Evolutionary conservation across 2,329 filamentous ascomycete genomes (phyloP), one percentile per base, ranked within the genome.

Genomic region (Ascochyta fabae): DNA sequence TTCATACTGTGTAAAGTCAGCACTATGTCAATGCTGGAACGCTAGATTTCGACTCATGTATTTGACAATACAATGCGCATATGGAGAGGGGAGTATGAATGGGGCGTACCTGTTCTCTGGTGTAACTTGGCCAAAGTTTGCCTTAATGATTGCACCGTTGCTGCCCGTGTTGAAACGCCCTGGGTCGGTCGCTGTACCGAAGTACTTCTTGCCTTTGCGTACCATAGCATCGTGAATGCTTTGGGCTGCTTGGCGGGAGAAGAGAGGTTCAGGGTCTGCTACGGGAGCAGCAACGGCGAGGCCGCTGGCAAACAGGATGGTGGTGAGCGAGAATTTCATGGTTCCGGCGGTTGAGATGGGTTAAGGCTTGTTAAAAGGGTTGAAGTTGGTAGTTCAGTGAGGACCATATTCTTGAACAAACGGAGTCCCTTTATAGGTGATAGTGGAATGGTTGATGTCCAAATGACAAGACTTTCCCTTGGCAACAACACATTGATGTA

Each of bases 181-280:
- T 62, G 84, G 80, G 67, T 89, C 87, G 1, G 83, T 79, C 64
- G 77, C 79, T 15, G 81, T 83, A 62, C 88, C 88, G 51, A 83
- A 87, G 77, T 90, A 90, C 63, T 83, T 79, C 77, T 88, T 90
- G 61, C 87, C 87, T 71, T 86, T 84, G 50, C 81, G 81, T 67
- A 84, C 81, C 75, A 88, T 84, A 23, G 83, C 78, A 49, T 73
- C 73, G 70, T 88, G 77, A 62, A 88, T 80, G 75, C 83, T 86
- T 57, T 74, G 61, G 3, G 71, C 62, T 34, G 71, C 71, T 56
- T 75, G 71, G 41, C 72, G 72, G 35, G 64, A 59, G 36, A 65
- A 62, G 29, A 74, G 60, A 3, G 60, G 54, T 58, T 72, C 68
- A 41, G 71, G 67, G 45, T 73, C 68, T 40, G 69, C 60, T 40